Base-by-base conservation (phyloP, 2,329 filamentous ascomycete genomes). In the Elsinoe batatas region DNA sequence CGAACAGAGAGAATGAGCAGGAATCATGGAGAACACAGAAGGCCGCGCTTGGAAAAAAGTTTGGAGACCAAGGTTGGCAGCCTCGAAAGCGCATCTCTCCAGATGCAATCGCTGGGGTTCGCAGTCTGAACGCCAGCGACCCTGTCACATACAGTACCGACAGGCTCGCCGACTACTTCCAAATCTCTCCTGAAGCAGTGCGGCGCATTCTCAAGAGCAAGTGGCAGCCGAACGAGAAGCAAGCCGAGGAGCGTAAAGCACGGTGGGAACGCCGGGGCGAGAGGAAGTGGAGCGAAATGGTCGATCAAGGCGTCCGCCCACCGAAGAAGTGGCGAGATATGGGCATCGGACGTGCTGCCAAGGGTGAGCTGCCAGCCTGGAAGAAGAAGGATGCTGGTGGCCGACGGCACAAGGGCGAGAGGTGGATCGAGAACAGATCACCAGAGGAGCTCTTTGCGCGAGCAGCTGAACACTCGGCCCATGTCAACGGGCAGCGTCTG, bases 41-140 rank as follows among this genome's bases (percentile, higher is more conserved):
- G 68, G 74, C 73, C 1, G 85, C 83, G 0, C 71, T 94, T 35
- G 80, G 84, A 63, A 71, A 80, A 58, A 98, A 97, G 65, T 93
- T 96, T 61, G 82, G 82, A 1, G 80, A 84, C 6, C 82, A 72
- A 37, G 73, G 84, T 8, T 98, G 91, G 91, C 78, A 79, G 26
- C 91, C 93, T 30, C 79, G 80, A 49, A 96, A 95, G 70, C 84
- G 84, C 57, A 78, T 98, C 8, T 97, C 93, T 0, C 93, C 93
- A 0, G 91, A 97, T 69, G 89, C 91, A 1, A 76, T 96, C 32
- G 84, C 87, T n/a, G 91, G 90, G 40, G 95, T 98, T 62, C 83
- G 90, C 40, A 84, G 87, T 17, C 76, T 98, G 33, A 82, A 96
- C 68, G 74, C 79, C 22, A 83, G 89, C 62, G 85, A 89, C 60